These are phyloP conservation scores for Waltiozyma sp. DNA, from an alignment of 1,139 yeast genomes.

Conservation along the genomic window DNA sequence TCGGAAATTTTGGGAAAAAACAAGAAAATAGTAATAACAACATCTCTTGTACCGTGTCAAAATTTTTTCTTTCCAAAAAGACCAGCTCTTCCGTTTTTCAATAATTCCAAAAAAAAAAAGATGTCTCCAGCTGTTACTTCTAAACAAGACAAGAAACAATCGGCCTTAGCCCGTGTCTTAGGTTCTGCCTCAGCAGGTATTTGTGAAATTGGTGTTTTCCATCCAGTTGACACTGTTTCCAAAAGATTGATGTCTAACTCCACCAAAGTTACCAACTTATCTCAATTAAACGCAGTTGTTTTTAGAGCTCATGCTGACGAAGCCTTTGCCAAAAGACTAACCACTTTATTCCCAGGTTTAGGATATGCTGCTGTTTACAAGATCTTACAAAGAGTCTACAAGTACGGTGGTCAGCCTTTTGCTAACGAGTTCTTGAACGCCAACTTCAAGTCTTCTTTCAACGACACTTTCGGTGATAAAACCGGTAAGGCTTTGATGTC, in stretches of 20 bases:
- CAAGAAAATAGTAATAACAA: too few relatives aligned
- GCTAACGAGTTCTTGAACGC: slow-evolving; percentile 84
- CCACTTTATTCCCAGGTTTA: slow-evolving; percentile 91
- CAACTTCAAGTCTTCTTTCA: slow-evolving; percentile 63
- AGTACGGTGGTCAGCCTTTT: slow-evolving; percentile 98
- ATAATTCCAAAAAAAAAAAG: too few relatives aligned
- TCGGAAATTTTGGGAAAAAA: too few relatives aligned
- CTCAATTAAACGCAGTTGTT: slow-evolving; percentile 73
- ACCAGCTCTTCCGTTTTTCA: too few relatives aligned
- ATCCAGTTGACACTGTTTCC: slow-evolving; percentile 97
- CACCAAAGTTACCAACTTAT: slow-evolving; percentile 49
- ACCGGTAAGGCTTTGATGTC: slow-evolving; percentile 94
- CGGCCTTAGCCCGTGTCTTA: slow-evolving; percentile 80
- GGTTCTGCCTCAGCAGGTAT: slow-evolving; percentile 99
- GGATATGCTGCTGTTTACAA: slow-evolving; percentile 98
- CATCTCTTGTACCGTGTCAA: too few relatives aligned
- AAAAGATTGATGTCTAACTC: slow-evolving; percentile 96
- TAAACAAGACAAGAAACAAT: slow-evolving; percentile 62
- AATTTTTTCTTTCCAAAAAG: too few relatives aligned
- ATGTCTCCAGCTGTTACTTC: slow-evolving; percentile 17
- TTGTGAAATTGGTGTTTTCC: slow-evolving; percentile 92
- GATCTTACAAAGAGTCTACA: slow-evolving; percentile 93
- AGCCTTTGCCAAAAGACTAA: slow-evolving; percentile 56
- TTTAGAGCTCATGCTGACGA: slow-evolving; percentile 75
- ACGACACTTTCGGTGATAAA: slow-evolving; percentile 75